phyloP scores from a whole-genome alignment of 805 yeast species.

The Candida peoriensis region DNA sequence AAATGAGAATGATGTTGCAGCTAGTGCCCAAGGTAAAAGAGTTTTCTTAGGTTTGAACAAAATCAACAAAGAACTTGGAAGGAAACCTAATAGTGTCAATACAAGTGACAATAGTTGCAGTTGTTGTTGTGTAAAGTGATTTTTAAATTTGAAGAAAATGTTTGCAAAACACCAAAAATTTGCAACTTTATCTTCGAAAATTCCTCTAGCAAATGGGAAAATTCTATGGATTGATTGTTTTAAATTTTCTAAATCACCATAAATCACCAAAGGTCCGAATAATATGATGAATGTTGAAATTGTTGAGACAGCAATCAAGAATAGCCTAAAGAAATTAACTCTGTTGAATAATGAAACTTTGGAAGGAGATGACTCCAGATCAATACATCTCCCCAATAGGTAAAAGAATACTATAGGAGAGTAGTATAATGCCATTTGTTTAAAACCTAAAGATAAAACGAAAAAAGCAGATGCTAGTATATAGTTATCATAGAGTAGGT shows the following conservation, averaged over 20 bases:
- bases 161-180: conserved; percentile 97
- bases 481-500: conserved; percentile 57
- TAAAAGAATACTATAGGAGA: conserved; percentile 85
- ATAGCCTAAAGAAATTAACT: conserved; percentile 52
- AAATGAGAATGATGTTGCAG: conserved; percentile 82
- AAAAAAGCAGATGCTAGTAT: conserved; percentile 72
- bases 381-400: conserved; percentile 50
- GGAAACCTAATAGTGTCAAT: conserved; percentile 46
- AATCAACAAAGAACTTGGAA: conserved; percentile 51
- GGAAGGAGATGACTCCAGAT: conserved; percentile 12
- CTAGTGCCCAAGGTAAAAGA: conserved; percentile 65
- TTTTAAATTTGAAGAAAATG: conserved; percentile 64
- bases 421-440: conserved; percentile 94
- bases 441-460: conserved; percentile 73
- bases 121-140: conserved; percentile 46
- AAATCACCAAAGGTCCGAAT: conserved; percentile 55
- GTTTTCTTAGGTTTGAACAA: conserved; percentile 47
- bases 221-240: conserved; percentile 62
- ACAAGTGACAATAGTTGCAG: conserved; percentile 55
- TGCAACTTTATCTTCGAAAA: conserved; percentile 96
- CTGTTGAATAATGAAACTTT: conserved; percentile 27
- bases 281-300: conserved; percentile 44
- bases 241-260: conserved; percentile 35
- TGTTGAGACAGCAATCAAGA: conserved; percentile 62
- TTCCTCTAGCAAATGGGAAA: conserved; percentile 89